Evolutionary conservation across 805 yeast genomes (phyloP).

Genomic region (Starmera amethionina): DNA sequence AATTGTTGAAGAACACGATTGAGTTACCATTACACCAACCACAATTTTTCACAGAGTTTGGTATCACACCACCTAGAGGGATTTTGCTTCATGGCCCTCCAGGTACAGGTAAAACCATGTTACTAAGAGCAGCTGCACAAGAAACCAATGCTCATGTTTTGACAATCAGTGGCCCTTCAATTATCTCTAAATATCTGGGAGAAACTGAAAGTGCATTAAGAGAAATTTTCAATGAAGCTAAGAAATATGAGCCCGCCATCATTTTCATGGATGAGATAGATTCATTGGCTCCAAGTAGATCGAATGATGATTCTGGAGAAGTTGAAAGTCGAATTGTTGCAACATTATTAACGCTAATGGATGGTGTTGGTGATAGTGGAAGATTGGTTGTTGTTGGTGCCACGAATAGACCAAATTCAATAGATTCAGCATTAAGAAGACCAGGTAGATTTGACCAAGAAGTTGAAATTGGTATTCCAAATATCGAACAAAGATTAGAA

Average conservation of each 20-base stretch:
- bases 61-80: slow-evolving; percentile 91
- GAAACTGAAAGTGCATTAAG: slow-evolving; percentile 87
- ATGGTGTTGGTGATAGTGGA: slow-evolving; percentile 59
- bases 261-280: slow-evolving; percentile 91
- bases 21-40: slow-evolving; percentile 79
- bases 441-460: slow-evolving; percentile 90
- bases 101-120: slow-evolving; percentile 93
- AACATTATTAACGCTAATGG: slow-evolving; percentile 74
- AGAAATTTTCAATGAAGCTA: slow-evolving; percentile 76
- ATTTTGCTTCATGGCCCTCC: slow-evolving; percentile 93
- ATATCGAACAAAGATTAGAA: slow-evolving; percentile 65
- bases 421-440: slow-evolving; percentile 67
- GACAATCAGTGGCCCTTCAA: slow-evolving; percentile 82
- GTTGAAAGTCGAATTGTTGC: slow-evolving; percentile 88
- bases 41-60: slow-evolving; percentile 66
- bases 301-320: slow-evolving; percentile 81
- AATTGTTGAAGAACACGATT: slow-evolving; percentile 51
- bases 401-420: slow-evolving; percentile 59
- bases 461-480: slow-evolving; percentile 88
- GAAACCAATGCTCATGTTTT: slow-evolving; percentile 77
- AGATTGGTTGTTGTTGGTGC: slow-evolving; percentile 65
- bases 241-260: slow-evolving; percentile 76
- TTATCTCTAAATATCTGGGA: slow-evolving; percentile 87
- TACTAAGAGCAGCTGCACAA: slow-evolving; percentile 71
- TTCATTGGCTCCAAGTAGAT: slow-evolving; percentile 78